phyloP scores from a whole-genome alignment of 2,329 filamentous ascomycete genomes.

The Ceratocystis cubensis region DNA sequence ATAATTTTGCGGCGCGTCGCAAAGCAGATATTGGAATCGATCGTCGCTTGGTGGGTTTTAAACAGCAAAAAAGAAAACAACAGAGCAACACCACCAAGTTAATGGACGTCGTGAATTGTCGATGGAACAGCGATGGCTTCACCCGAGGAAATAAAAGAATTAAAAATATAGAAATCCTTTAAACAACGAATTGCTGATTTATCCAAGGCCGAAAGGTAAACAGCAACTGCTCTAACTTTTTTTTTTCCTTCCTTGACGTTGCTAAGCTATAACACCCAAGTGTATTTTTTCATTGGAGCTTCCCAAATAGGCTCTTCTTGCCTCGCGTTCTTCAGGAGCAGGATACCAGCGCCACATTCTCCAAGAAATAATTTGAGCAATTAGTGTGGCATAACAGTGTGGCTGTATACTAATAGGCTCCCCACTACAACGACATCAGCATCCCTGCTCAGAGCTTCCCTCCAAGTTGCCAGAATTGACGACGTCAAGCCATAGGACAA shows the following conservation, averaged over 20 bases:
- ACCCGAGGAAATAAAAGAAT: not conserved
- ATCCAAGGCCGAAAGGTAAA: not conserved
- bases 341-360: conserved; percentile 11
- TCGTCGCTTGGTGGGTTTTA: not conserved
- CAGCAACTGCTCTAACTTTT: conserved; percentile 1
- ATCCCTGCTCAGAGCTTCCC: not conserved
- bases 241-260: not conserved
- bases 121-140: not conserved
- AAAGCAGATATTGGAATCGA: not conserved
- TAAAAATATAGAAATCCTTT: not conserved
- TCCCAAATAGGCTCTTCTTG: not conserved
- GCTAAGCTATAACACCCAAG: not conserved
- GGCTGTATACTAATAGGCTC: not conserved
- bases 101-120: not conserved
- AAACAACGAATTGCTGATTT: not conserved
- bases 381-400: not conserved
- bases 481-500: conserved; percentile 4
- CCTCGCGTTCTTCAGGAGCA: conserved; percentile 14
- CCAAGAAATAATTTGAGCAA: not conserved
- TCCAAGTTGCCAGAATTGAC: not conserved
- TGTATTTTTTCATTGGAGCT: not conserved
- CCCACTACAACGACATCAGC: not conserved
- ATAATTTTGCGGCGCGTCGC: conserved; percentile 2
- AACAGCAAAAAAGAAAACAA: not conserved
- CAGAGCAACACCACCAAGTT: not conserved